phyloP scores from a whole-genome alignment of 2,329 filamentous ascomycete species.

The Neocucurbitaria cava region DNA sequence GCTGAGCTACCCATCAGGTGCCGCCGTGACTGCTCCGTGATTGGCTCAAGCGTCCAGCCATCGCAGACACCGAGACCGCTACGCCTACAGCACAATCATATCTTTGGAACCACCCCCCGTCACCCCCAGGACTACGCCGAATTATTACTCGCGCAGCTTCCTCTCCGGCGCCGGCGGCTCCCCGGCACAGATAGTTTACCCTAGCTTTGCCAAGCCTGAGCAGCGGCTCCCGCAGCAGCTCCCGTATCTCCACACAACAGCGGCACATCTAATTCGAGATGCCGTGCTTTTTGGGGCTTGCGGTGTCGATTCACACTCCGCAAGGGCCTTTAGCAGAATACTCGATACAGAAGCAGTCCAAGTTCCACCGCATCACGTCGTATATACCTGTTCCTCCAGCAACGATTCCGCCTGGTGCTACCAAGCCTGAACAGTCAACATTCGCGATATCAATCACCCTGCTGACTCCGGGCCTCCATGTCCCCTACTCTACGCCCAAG shows the following conservation, averaged over 20 bases:
- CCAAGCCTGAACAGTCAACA: slow-evolving; percentile 88
- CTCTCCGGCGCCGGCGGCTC: slow-evolving; percentile 11
- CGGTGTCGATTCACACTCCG: slow-evolving; percentile 91
- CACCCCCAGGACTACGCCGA: slow-evolving; percentile 12
- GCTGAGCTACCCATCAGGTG: slow-evolving; percentile 7
- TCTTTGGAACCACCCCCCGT: slow-evolving; percentile 11
- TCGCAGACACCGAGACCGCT: slow-evolving; percentile 11
- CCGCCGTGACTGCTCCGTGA: slow-evolving; percentile 17
- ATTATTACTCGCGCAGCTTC: slow-evolving; percentile 18
- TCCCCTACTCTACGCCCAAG: slow-evolving; percentile 92
- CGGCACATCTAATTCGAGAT: slow-evolving; percentile 51
- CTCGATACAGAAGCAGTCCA: slow-evolving; percentile 92
- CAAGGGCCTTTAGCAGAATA: slow-evolving; percentile 85
- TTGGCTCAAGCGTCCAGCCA: slow-evolving; percentile 12
- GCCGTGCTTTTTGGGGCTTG: slow-evolving; percentile 99
- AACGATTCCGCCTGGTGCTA: slow-evolving; percentile 70
- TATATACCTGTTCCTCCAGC: slow-evolving; percentile 96
- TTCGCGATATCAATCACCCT: slow-evolving; percentile 99
- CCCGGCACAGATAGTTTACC: slow-evolving; percentile 13
- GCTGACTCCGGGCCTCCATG: slow-evolving; percentile 83
- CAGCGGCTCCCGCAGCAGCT: slow-evolving; percentile 9
- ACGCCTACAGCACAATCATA: slow-evolving; percentile 14
- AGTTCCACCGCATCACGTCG: slow-evolving; percentile 89
- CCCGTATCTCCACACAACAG: slow-evolving; percentile 10
- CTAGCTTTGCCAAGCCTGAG: slow-evolving; percentile 28